phyloP scores from a whole-genome alignment of 495 filamentous ascomycete species.

The Penicillium ochrochloron region DNA sequence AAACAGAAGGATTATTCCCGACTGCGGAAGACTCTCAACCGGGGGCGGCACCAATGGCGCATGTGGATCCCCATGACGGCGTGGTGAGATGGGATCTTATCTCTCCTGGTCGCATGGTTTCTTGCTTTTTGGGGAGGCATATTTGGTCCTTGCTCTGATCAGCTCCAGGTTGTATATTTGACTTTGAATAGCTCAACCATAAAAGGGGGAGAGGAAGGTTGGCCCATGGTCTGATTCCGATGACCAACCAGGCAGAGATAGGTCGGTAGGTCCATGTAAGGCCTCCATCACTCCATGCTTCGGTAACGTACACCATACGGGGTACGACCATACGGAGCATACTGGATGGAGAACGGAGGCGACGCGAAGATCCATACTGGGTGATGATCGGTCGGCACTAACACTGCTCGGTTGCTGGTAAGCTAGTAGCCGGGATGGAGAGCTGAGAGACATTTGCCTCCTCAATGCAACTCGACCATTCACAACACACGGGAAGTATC shows the following conservation, averaged over 20 bases:
- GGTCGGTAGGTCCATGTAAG: background rate
- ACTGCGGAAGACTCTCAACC: background rate
- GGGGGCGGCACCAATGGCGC: background rate
- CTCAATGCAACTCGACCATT: background rate
- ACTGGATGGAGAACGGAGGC: background rate
- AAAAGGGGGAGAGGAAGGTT: background rate
- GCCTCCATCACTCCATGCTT: background rate
- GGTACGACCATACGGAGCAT: background rate
- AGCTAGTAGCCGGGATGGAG: slow-evolving; percentile 1
- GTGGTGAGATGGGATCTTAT: slow-evolving; percentile 1
- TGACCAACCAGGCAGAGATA: background rate
- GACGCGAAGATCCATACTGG: background rate
- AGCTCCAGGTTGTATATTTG: background rate
- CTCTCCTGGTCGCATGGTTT: slow-evolving; percentile 5
- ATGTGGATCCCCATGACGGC: slow-evolving; percentile 4
- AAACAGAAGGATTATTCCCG: background rate
- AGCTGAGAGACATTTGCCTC: background rate
- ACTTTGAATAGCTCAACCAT: background rate
- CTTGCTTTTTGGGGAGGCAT: slow-evolving; percentile 4
- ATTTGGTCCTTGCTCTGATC: background rate
- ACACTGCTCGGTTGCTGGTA: background rate
- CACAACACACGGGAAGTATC: background rate
- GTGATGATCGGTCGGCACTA: slow-evolving; percentile 4
- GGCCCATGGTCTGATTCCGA: background rate
- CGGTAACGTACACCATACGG: background rate